Evolutionary conservation across 768 basidiomycete genomes (phyloP), one percentile per base, ranked within the genome.

Genomic region (Paxillus rubicundulus): DNA sequence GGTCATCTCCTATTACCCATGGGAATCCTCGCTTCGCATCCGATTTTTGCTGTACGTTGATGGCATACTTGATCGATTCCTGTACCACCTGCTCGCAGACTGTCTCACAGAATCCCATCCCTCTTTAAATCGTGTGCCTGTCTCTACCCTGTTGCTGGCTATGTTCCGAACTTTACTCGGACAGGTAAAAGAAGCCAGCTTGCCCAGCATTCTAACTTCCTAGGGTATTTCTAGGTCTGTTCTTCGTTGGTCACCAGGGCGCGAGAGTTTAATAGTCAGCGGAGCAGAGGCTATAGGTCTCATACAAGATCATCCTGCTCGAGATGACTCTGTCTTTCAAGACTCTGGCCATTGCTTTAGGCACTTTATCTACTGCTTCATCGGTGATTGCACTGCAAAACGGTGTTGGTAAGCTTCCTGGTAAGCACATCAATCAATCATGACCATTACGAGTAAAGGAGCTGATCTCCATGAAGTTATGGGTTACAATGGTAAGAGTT

Each of bases 401-500:
- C 60, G 68, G 67, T 13, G 68, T 68, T 33, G 67, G 67, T 5
- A 68, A 59, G 47, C 64, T 68, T 41, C 67, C 67, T 36, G 68
- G 67, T 70, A 39, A 52, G 64, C 32, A 9, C n/a, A 17, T 21
- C 13, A 5, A 14, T 2, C 20, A 5, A 17, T 16, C 36, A 20
- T 45, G 18, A 5, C 37, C 21, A 44, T 18, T 24, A 38, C 9
- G 5, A 10, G 14, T 4, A 40, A 16, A 9, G 2, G 12, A 3
- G n/a, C 45, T 66, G 36, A 24, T 28, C 27, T 8, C 18, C 9
- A n/a, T 49, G 45, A 45, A 68, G 68, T 55, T 6, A 70, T 68
- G 67, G 67, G 67, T 24, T 68, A 66, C 43, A 68, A 68, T 52
- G 68, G 67, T 68, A 20, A 24, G 40, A 10, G 3, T 33, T 45